phyloP scores from a whole-genome alignment of 306 rosid genomes.

The Vigna trinervia region DNA sequence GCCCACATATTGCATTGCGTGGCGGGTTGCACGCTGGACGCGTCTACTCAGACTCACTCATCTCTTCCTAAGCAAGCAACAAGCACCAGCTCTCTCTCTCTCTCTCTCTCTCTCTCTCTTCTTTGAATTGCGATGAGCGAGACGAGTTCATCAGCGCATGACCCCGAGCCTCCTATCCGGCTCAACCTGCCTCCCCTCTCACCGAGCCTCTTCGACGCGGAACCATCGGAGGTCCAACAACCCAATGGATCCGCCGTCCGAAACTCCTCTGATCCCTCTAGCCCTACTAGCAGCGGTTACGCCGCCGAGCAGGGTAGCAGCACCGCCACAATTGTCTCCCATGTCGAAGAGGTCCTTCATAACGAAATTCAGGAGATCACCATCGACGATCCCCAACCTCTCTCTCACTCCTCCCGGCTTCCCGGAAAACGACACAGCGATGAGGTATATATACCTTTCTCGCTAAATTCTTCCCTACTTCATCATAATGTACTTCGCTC shows the following conservation, averaged over 20 bases:
- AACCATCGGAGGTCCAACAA: constrained; percentile 39
- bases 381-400: constrained; percentile 45
- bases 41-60: neutral
- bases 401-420: constrained; percentile 53
- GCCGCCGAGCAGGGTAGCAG: constrained; percentile 81
- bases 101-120: neutral
- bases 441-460: constrained; percentile 61
- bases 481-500: neutral
- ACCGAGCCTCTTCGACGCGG: constrained; percentile 50
- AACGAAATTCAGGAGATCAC: constrained; percentile 61
- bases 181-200: constrained; percentile 59
- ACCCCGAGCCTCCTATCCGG: constrained; percentile 41
- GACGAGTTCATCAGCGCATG: constrained; percentile 29
- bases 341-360: constrained; percentile 52
- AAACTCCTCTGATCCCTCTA: constrained; percentile 52
- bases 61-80: constrained; percentile 17
- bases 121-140: constrained; percentile 32
- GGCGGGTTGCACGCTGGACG: constrained; percentile 8
- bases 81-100: neutral
- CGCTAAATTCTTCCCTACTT: constrained; percentile 3
- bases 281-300: constrained; percentile 84
- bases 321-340: constrained; percentile 61
- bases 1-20: constrained; percentile 2
- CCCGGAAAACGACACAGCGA: constrained; percentile 69
- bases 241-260: constrained; percentile 52